A percentile compares a stretch with the other conserved stretches of the same genome.
phyloP scores from a whole-genome alignment of 257 asterid genomes.

The Fraxinus anomala region DNA sequence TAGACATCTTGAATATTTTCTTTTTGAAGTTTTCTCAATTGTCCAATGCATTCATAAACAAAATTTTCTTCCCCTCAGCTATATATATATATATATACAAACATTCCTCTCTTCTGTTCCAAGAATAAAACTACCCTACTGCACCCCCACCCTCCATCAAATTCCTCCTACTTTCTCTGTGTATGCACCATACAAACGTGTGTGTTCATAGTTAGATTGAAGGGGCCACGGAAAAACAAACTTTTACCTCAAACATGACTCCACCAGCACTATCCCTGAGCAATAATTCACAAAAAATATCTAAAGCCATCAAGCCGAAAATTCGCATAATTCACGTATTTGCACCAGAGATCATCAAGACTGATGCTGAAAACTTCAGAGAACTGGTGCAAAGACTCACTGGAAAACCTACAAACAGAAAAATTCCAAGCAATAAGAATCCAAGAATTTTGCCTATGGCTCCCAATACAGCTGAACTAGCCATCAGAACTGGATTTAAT shows the following conservation, averaged over 20 bases:
- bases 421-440: constrained; percentile 15
- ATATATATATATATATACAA: neutral
- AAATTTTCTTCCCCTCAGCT: neutral
- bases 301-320: constrained; percentile 60
- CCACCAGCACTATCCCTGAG: constrained; percentile 44
- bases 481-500: constrained; percentile 5
- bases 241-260: constrained; percentile 32
- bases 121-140: neutral
- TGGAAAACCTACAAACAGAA: neutral
- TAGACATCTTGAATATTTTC: neutral
- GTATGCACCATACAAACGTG: no score
- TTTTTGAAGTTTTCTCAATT: neutral
- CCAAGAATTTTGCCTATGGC: constrained; percentile 24
- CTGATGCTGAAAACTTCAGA: constrained; percentile 67
- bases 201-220: constrained; percentile 33
- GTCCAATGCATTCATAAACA: neutral
- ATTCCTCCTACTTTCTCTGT: neutral
- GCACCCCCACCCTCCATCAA: neutral
- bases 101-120: neutral
- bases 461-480: constrained; percentile 30
- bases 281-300: constrained; percentile 58
- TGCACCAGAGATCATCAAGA: constrained; percentile 89
- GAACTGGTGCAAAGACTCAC: constrained; percentile 83
- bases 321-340: constrained; percentile 88
- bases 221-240: constrained; percentile 23